These are phyloP conservation scores for Cryptococcus neoformans DNA, from an alignment of 1,284 basidiomycete genomes.

Conservation along the genomic window DNA sequence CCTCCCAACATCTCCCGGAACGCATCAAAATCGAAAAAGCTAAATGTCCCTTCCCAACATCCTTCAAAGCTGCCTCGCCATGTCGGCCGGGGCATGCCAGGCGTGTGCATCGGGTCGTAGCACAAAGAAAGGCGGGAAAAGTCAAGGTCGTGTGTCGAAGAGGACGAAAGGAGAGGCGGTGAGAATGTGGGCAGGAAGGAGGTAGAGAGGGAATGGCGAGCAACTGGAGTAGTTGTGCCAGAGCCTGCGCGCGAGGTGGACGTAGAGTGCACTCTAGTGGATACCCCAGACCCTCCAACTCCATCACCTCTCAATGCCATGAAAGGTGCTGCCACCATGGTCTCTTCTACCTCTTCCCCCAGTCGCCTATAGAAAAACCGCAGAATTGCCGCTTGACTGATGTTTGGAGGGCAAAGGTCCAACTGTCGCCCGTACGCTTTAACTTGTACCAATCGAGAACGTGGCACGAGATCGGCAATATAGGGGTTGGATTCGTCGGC, in stretches of 20 bases:
- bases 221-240: too few species aligned
- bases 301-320: conserved; percentile 3
- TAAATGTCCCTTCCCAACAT: conserved; percentile 57
- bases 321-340: conserved; percentile 8
- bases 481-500: conserved; percentile 31
- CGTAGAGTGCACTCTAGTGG: too few species aligned
- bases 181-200: background rate
- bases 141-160: conserved; percentile 25
- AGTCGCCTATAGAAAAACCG: conserved; percentile 38
- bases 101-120: conserved; percentile 45
- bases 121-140: conserved; percentile 47
- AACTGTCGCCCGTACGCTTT: conserved; percentile 45
- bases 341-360: conserved; percentile 8
- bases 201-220: background rate
- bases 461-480: conserved; percentile 51
- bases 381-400: conserved; percentile 48
- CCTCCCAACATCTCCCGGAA: conserved; percentile 52
- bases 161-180: conserved; percentile 13
- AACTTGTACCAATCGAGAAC: conserved; percentile 42
- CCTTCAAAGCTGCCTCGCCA: conserved; percentile 52
- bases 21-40: conserved; percentile 55
- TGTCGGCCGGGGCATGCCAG: conserved; percentile 47
- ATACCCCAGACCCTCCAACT: background rate
- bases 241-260: too few species aligned
- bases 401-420: conserved; percentile 39